These are phyloP conservation scores for Wallacemonas rigidus DNA, from an alignment of 208 protist genomes.

Conservation along the genomic window DNA sequence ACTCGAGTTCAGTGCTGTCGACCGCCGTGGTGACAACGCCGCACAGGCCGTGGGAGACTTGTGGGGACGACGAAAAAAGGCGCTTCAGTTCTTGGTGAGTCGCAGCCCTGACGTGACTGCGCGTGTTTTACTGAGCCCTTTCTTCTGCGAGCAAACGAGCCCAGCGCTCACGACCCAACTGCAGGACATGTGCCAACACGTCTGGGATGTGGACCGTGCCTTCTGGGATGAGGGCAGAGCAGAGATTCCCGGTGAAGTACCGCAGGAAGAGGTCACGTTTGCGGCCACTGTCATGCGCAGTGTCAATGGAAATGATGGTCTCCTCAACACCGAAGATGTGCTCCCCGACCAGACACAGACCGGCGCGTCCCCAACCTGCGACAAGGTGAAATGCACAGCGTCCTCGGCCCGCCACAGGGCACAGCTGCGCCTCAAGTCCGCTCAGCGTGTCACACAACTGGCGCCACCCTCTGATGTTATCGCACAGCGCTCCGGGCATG, in stretches of 20 bases:
- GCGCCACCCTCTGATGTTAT: background rate
- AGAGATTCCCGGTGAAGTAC: background rate
- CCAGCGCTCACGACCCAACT: conserved; percentile 19
- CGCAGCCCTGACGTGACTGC: conserved; percentile 61
- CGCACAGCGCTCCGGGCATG: background rate
- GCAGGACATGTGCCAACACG: conserved; percentile 47
- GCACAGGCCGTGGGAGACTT: conserved; percentile 18
- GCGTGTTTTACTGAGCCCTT: conserved; percentile 56
- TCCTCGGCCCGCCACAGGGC: background rate
- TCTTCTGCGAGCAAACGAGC: conserved; percentile 47
- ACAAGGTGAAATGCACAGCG: no score
- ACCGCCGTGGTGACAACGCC: background rate
- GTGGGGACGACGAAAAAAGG: conserved; percentile 22
- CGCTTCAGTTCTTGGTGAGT: conserved; percentile 43
- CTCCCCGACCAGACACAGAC: background rate
- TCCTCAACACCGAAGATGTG: conserved; percentile 13
- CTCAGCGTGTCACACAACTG: background rate
- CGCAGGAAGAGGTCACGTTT: conserved; percentile 47
- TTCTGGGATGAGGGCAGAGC: background rate
- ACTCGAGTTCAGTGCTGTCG: conserved; percentile 42
- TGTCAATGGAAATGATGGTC: conserved; percentile 21
- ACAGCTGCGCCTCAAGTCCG: background rate
- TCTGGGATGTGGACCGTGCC: conserved; percentile 26
- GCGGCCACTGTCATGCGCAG: conserved; percentile 34
- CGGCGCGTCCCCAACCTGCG: no score